Percentiles rank a stretch among this genome's conserved stretches.
phyloP scores from a whole-genome alignment of 192 early-diverging fungal genomes.

The Linnemannia exigua region DNA sequence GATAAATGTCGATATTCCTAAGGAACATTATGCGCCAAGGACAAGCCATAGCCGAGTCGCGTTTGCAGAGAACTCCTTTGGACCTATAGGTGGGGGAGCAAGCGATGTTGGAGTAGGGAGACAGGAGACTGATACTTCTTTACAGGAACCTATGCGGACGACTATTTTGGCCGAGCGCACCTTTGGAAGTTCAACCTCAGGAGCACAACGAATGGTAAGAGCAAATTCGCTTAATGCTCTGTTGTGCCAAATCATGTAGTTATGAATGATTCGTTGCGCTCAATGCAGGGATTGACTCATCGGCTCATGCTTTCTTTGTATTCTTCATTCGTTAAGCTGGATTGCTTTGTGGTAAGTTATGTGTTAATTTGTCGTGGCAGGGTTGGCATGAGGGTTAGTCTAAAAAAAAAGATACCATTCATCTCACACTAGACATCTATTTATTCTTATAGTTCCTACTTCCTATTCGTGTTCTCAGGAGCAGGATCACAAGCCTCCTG shows the following conservation, averaged over 20 bases:
- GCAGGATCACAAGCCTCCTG: not conserved
- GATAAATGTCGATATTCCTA: not conserved
- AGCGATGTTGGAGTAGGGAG: not conserved
- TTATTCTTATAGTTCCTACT: slow-evolving; percentile 30
- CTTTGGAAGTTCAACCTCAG: slow-evolving; percentile 6
- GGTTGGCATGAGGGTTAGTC: not conserved
- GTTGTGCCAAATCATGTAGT: too few species aligned
- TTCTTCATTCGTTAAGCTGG: slow-evolving; percentile 6
- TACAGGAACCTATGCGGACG: not conserved
- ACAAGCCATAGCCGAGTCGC: not conserved
- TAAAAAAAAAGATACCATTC: not conserved
- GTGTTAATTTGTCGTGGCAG: too few species aligned
- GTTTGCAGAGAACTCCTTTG: not conserved
- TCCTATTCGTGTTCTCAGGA: slow-evolving; percentile 5
- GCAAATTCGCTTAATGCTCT: not conserved
- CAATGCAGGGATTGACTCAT: not conserved
- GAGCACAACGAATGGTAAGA: slow-evolving; percentile 17
- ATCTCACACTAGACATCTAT: not conserved
- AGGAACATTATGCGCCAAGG: not conserved
- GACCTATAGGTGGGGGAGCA: not conserved
- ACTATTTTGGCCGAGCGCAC: not conserved
- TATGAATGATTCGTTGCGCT: not conserved
- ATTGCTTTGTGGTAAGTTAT: slow-evolving; percentile 28
- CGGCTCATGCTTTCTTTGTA: not conserved
- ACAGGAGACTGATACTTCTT: not conserved